Base-by-base conservation (phyloP, 2,329 filamentous ascomycete species). In the Aureobasidium mangrovei region DNA sequence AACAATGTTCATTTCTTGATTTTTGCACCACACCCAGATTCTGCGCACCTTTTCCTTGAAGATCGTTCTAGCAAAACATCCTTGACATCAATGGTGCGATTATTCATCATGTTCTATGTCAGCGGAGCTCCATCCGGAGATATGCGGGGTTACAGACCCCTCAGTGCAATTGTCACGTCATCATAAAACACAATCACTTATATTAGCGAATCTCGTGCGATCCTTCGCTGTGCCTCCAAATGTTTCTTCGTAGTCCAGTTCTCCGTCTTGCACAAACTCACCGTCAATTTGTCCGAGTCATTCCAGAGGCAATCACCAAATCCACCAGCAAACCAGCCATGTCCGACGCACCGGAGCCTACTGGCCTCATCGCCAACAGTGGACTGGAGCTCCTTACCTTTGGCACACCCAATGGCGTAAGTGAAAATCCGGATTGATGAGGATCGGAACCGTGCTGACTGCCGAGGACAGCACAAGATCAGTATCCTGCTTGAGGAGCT, bases 311-410 rank as follows among this genome's bases (percentile, higher is more conserved):
- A 28, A 55, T 51, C 12, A 29, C 41, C 4, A 48, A 54, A 43
- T 29, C 47, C 18, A 46, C 28, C 29, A 41, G 39, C 36, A 43
- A 43, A 53, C 24, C 49, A 40, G n/a, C 38, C 38, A 53, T 53
- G 49, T 53, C 49, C 26, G 39, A 43, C 12, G 40, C 29, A 36
- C 40, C 49, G 4, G 49, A 53, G 61, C 77, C 79, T 18, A 80
- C 74, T 4, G 80, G 81, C 55, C 71, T 83, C 56, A 78, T 81
- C 60, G 81, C 80, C 61, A 79, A 74, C 59, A 79, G 77, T 49
- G 82, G 82, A 67, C 81, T 85, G 57, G 82, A 85, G 70, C 76
- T 84, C 57, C 70, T 85, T 32, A 85, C 81, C 0, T 78, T 72
- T 58, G 71, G 73, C 41, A 74, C 72, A 5, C 71, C 72, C 32